Conservation (phyloP, 768 basidiomycete species). For the Coprinellus aureogranulatus region DNA sequence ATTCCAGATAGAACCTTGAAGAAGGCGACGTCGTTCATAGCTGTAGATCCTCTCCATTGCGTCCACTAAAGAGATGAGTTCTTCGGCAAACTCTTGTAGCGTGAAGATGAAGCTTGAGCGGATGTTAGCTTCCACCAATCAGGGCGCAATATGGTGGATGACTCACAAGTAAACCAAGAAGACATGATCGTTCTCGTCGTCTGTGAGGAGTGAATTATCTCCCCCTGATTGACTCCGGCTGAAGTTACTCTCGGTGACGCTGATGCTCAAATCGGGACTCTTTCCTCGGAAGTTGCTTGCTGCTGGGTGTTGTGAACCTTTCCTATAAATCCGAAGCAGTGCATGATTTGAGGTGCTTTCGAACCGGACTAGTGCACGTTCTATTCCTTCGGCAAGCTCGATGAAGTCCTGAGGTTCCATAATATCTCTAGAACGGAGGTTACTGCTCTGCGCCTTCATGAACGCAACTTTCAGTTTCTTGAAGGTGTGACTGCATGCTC, state of each 20-base stretch:
- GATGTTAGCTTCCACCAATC: conserved; percentile 1
- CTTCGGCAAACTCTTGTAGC: conserved; percentile 87
- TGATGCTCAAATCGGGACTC: conserved; percentile 19
- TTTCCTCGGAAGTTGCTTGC: conserved; percentile 9
- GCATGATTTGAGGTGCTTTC: conserved; percentile 85
- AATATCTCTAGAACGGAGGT: conserved; percentile 25
- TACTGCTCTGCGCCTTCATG: conserved; percentile 39
- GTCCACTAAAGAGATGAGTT: conserved; percentile 78
- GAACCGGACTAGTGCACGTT: conserved; percentile 67
- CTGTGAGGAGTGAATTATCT: conserved; percentile 37
- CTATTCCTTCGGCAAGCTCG: conserved; percentile 62
- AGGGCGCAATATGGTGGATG: neutral
- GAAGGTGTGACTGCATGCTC: conserved; percentile 58
- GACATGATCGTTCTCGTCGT: conserved; percentile 73
- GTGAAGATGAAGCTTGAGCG: conserved; percentile 86
- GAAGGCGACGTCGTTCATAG: conserved; percentile 52
- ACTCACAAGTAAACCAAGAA: conserved; percentile 91
- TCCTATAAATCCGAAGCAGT: conserved; percentile 68
- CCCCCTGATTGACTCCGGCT: conserved; percentile 7
- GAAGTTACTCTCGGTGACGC: neutral
- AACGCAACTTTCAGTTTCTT: conserved; percentile 67
- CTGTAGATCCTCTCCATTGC: conserved; percentile 78
- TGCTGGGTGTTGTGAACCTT: conserved; percentile 28
- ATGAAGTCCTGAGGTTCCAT: conserved; percentile 60
- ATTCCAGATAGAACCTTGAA: conserved; percentile 37